Conservation (phyloP, 1,284 basidiomycete genomes). For the Coniophora puteana region DNA sequence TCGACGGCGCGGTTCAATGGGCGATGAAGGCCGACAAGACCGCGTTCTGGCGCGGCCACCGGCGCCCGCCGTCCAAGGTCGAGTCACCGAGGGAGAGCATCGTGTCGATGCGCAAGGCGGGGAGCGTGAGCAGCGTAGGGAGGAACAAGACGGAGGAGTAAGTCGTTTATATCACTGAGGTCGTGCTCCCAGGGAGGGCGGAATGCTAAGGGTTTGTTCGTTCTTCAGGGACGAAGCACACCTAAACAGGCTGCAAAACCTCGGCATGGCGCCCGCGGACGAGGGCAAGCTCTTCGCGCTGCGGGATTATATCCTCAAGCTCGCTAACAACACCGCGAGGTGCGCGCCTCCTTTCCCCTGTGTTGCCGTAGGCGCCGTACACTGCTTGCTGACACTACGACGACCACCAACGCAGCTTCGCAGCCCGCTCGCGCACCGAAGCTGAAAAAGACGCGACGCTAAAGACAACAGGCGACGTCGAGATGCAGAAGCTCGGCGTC, state of each 20-base stretch:
- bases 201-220: background rate
- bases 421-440: slow-evolving; percentile 57
- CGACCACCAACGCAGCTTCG: slow-evolving; percentile 62
- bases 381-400: slow-evolving; percentile 17
- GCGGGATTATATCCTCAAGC: slow-evolving; percentile 84
- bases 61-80: slow-evolving; percentile 42
- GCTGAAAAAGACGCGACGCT: slow-evolving; percentile 61
- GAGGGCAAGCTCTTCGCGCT: slow-evolving; percentile 82
- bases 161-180: slow-evolving; percentile 27
- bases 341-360: slow-evolving; percentile 20
- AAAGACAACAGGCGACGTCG: slow-evolving; percentile 63
- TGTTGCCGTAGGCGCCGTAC: too few species aligned
- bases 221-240: slow-evolving; percentile 80
- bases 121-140: slow-evolving; percentile 38
- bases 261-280: slow-evolving; percentile 79
- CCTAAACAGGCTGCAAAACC: slow-evolving; percentile 67
- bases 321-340: slow-evolving; percentile 69
- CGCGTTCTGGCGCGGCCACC: slow-evolving; percentile 69
- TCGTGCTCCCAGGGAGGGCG: background rate
- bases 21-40: slow-evolving; percentile 77
- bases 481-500: slow-evolving; percentile 83
- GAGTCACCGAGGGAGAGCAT: slow-evolving; percentile 72
- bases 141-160: slow-evolving; percentile 74
- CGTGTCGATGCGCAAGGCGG: slow-evolving; percentile 52
- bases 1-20: slow-evolving; percentile 87